Percentiles rank a stretch among this genome's conserved stretches.
Conservation (phyloP, 768 basidiomycete genomes). For the Tylopilus balloui region DNA sequence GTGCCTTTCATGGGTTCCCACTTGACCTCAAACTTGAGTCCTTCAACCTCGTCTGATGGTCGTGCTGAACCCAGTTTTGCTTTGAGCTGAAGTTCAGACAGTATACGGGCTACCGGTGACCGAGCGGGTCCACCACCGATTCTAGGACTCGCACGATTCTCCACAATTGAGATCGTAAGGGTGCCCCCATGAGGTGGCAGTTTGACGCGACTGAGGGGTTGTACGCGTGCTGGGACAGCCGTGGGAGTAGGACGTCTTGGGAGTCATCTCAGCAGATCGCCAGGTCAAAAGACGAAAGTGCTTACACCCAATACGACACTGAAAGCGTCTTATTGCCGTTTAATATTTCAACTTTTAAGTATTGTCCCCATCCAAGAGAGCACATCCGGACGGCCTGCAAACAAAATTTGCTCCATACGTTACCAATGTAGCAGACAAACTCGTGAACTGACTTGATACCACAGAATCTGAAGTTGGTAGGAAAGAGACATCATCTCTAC, state of each 20-base stretch:
- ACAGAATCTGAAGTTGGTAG: slow-evolving; percentile 88
- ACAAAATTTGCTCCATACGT: neutral
- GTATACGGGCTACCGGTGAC: slow-evolving; percentile 47
- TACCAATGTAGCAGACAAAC: neutral
- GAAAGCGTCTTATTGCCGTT: slow-evolving; percentile 62
- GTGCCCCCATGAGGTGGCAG: slow-evolving; percentile 66
- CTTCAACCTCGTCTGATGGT: slow-evolving; percentile 75
- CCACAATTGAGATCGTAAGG: slow-evolving; percentile 66
- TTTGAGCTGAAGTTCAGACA: slow-evolving; percentile 60
- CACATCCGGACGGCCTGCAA: slow-evolving; percentile 66
- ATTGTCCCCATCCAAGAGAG: slow-evolving; percentile 83
- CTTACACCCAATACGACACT: slow-evolving; percentile 87
- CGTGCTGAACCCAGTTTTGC: slow-evolving; percentile 51
- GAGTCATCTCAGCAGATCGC: neutral
- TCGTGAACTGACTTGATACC: slow-evolving; percentile 54
- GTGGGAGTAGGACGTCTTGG: slow-evolving; percentile 39
- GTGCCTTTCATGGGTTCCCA: slow-evolving; percentile 77
- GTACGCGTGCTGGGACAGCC: slow-evolving; percentile 27
- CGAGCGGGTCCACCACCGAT: slow-evolving; percentile 45
- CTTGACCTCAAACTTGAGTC: slow-evolving; percentile 57
- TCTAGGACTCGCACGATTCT: slow-evolving; percentile 39
- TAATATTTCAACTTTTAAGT: slow-evolving; percentile 65
- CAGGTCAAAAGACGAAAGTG: slow-evolving; percentile 9
- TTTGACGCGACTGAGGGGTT: slow-evolving; percentile 33
- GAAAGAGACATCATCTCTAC: slow-evolving; percentile 87